Evolutionary conservation across 2,329 filamentous ascomycete genomes (phyloP), one percentile per base, ranked within the genome.

Genomic region (Neoarthrinium moseri): DNA sequence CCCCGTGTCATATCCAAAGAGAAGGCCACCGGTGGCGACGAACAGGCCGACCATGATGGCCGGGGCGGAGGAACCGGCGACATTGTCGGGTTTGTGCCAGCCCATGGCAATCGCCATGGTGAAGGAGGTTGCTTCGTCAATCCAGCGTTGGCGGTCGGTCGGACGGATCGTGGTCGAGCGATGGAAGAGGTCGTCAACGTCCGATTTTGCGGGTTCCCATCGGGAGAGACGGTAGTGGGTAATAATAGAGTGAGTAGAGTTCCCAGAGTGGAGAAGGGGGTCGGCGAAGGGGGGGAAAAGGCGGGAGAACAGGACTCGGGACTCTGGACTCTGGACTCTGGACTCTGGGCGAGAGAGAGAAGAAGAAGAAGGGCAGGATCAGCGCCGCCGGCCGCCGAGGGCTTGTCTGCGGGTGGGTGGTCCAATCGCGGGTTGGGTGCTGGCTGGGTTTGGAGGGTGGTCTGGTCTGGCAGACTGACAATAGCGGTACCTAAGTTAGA

Each of bases 61-160:
- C 57, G 82, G 83, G 63, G 82, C 83, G 60, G 86, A 83, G 59
- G 83, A 86, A 65, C 86, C 86, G 63, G 84, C 80, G 66, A 86
- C 83, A 75, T 85, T 85, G 69, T 85, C 81, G 66, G 86, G 86
- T 73, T 87, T 88, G 58, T 81, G 83, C 82, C 81, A 86, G 70
- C 80, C 78, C 79, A 83, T 83, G 78, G 78, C 79, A 65, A 78
- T 75, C 62, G 78, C 78, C 78, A 82, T 83, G 77, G 76, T 73
- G 71, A 67, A 68, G 54, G 57, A 64, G 60, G 57, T 60, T 62
- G 64, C 63, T 63, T 67, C 70, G 69, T 80, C 77, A 80, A 73
- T 73, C 75, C 69, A 68, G 68, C 51, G 50, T 54, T 53, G 24
- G 48, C 12, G 50, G 46, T 55, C 54, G 29, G 53, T 50, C 47